Base-by-base conservation (phyloP, 192 early-diverging fungal genomes). In the Linnemannia elongata region DNA sequence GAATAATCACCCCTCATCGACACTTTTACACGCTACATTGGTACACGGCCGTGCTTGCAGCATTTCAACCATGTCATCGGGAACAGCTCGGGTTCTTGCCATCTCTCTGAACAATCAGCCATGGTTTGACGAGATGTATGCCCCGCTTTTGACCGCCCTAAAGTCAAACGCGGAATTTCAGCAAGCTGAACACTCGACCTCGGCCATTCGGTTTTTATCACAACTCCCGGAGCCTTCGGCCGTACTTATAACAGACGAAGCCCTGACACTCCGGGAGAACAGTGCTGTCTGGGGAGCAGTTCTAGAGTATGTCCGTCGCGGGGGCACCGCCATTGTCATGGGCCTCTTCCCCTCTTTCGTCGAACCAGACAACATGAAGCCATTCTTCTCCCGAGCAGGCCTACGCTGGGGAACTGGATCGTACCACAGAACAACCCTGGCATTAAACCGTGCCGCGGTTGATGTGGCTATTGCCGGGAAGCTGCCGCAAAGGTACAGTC, bases 341-440 rank as follows among this genome's bases (percentile, higher is more conserved):
- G 77, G 77, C 33, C 77, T 78, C 77, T 78, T 78, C 77, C 68
- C 77, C 68, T 78, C 77, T 54, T 78, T 78, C 68, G 78, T 79
- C 70, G 7, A 81, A 81, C 74, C 80, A 81, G 20, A 81, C 80
- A 75, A 7, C 17, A 79, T 73, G 27, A 73, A 79, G 78, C 78
- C 78, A 79, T 79, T 79, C 70, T 79, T 79, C 78, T 79, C 78
- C 78, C 78, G 70, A 79, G 78, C 78, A 79, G 78, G 78, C 70
- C 78, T 79, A 57, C 78, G 9, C 47, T 79, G 78, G 78, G 69
- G n/a, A 75, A 45, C 80, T 81, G 73, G 80, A 76, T 71, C 80
- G 74, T 81, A 81, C 74, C 80, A 81, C 73, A 75, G 80, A 75
- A 81, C 80, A 75, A 81, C 80, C 80, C 80, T 81, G 80, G 68